These are phyloP conservation scores for Bondarzewia mesenterica DNA, from an alignment of 1,284 basidiomycete species.

Conservation along the genomic window DNA sequence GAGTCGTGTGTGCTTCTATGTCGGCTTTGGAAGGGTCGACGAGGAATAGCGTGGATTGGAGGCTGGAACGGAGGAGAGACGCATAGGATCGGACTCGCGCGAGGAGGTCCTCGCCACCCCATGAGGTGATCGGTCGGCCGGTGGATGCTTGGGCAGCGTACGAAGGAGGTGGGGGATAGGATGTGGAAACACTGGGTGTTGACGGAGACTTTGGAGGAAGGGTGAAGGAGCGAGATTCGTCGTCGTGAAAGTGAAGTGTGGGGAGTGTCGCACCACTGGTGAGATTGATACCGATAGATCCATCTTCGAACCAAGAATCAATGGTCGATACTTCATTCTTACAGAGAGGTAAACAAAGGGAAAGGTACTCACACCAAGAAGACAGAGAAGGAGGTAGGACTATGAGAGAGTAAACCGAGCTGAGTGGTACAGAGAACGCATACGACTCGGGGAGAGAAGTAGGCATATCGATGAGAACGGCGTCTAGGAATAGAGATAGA, in stretches of 20 bases:
- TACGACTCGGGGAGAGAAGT: constrained; percentile 78
- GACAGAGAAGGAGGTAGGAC: constrained; percentile 80
- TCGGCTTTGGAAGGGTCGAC: constrained; percentile 88
- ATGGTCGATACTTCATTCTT: constrained; percentile 2
- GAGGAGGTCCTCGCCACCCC: constrained; percentile 85
- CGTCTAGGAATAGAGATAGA: constrained; percentile 41
- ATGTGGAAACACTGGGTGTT: constrained; percentile 25
- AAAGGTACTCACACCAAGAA: constrained; percentile 70
- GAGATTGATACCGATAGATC: constrained; percentile 76
- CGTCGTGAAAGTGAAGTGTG: constrained; percentile 93
- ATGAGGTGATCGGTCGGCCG: constrained; percentile 38
- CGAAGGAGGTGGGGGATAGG: constrained; percentile 59
- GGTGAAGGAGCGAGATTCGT: constrained; percentile 79
- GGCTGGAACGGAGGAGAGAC: constrained; percentile 69
- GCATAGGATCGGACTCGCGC: constrained; percentile 63
- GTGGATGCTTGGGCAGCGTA: constrained; percentile 25
- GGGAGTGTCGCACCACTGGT: constrained; percentile 86
- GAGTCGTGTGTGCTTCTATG: constrained; percentile 81
- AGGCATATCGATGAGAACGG: constrained; percentile 72
- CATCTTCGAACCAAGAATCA: constrained; percentile 35
- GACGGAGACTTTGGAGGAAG: constrained; percentile 34
- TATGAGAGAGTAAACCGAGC: constrained; percentile 84
- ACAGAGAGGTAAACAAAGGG: constrained; percentile 10
- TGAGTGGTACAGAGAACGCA: constrained; percentile 89
- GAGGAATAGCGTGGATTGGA: constrained; percentile 80